A percentile compares a stretch with the other conserved stretches of the same genome.
Evolutionary conservation across 2,329 filamentous ascomycete species (phyloP).

Genomic region (Clonostachys byssicola): DNA sequence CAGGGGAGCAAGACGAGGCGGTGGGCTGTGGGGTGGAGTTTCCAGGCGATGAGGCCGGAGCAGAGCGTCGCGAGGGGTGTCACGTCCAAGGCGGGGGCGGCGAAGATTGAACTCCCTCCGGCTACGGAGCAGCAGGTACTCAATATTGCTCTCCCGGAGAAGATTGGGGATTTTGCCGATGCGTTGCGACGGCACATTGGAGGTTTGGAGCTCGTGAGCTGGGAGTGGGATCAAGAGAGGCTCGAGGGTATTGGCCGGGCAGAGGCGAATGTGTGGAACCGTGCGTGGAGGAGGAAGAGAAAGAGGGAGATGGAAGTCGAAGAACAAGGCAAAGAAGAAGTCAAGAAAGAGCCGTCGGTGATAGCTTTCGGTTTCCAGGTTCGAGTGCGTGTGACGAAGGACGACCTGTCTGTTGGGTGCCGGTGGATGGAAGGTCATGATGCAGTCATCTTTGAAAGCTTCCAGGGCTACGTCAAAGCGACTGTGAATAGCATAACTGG

Average conservation of each 20-base stretch:
- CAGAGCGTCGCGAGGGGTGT: conserved; percentile 38
- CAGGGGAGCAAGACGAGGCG: conserved; percentile 75
- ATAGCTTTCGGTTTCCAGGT: conserved; percentile 54
- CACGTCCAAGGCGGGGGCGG: conserved; percentile 11
- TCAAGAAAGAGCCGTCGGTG: conserved; percentile 18
- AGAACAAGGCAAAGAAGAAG: conserved; percentile 13
- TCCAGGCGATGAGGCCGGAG: conserved; percentile 59
- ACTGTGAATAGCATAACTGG: conserved; percentile 7
- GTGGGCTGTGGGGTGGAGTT: conserved; percentile 91
- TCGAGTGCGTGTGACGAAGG: conserved; percentile 32
- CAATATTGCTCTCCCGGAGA: conserved; percentile 15
- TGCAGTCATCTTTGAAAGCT: conserved; percentile 75
- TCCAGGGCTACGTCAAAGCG: conserved; percentile 71
- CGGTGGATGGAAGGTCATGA: conserved; percentile 70
- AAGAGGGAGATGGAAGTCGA: conserved; percentile 41
- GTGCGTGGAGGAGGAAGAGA: conserved; percentile 64
- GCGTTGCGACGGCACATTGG: conserved; percentile 40
- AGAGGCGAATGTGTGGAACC: conserved; percentile 72
- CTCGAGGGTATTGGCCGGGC: conserved; percentile 59
- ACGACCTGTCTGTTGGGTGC: conserved; percentile 42
- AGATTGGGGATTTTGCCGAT: conserved; percentile 19
- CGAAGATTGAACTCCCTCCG: conserved; percentile 37
- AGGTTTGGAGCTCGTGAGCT: conserved; percentile 53
- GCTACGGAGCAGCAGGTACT: conserved; percentile 31
- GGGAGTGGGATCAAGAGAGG: conserved; percentile 55